Conservation (phyloP, 129 eudicot species). For the Heracleum sosnowskyi region DNA sequence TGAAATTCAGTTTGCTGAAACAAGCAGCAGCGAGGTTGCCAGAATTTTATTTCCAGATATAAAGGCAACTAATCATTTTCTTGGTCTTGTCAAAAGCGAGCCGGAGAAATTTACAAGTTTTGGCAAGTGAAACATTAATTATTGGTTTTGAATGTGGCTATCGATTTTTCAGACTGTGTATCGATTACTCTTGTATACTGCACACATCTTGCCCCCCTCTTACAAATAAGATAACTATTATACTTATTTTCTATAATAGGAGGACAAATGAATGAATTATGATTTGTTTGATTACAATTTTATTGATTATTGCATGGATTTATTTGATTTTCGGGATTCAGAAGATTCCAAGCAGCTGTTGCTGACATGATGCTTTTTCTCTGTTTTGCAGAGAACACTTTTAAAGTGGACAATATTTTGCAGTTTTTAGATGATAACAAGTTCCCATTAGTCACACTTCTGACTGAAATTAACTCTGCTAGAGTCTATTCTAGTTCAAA, state of each 20-base stretch:
- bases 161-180: not conserved
- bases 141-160: not conserved
- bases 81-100: constrained; percentile 80
- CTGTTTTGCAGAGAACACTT: constrained; percentile 54
- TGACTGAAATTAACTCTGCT: constrained; percentile 80
- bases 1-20: constrained; percentile 78
- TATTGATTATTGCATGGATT: not conserved
- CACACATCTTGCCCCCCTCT: too few species aligned
- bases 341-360: not conserved
- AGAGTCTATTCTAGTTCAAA: constrained; percentile 58
- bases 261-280: not conserved
- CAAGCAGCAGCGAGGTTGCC: constrained; percentile 48
- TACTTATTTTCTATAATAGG: not conserved
- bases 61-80: constrained; percentile 33
- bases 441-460: constrained; percentile 71
- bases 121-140: constrained; percentile 38
- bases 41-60: constrained; percentile 40
- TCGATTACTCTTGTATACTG: too few species aligned
- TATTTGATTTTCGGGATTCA: constrained; percentile 1
- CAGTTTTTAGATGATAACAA: constrained; percentile 69
- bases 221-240: not conserved
- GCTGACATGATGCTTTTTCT: not conserved
- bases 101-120: constrained; percentile 76
- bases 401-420: constrained; percentile 45
- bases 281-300: not conserved